Evolutionary conservation across 805 yeast species (phyloP).

Genomic region (Myxozyma melibiosi): DNA sequence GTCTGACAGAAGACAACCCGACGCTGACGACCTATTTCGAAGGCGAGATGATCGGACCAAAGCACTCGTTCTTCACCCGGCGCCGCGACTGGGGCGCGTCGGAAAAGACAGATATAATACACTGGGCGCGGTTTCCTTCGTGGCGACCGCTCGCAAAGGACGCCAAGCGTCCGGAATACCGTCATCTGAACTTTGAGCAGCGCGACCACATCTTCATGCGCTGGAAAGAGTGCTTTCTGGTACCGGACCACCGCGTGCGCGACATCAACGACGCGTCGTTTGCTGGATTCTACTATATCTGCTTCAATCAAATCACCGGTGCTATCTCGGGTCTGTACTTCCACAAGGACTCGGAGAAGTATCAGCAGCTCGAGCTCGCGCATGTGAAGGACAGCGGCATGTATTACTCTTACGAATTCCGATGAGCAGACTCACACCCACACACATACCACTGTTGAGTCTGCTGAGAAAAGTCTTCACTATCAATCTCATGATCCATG

Average conservation of each 20-base stretch:
- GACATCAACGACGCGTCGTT: slow-evolving; percentile 75
- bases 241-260: slow-evolving; percentile 72
- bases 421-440: slow-evolving; percentile 14
- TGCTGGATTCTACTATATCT: slow-evolving; percentile 89
- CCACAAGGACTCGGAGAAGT: slow-evolving; percentile 75
- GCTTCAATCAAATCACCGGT: slow-evolving; percentile 77
- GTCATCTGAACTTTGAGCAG: slow-evolving; percentile 40
- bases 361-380: slow-evolving; percentile 70
- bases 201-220: slow-evolving; percentile 75
- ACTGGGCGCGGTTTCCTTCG: slow-evolving; percentile 62
- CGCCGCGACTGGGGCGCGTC: slow-evolving; percentile 63
- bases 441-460: not conserved
- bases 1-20: slow-evolving; percentile 63
- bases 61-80: slow-evolving; percentile 59
- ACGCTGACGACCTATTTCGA: slow-evolving; percentile 70
- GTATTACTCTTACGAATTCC: slow-evolving; percentile 31
- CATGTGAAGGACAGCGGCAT: slow-evolving; percentile 27
- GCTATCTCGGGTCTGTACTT: slow-evolving; percentile 78
- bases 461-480: not conserved
- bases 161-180: slow-evolving; percentile 39
- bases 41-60: slow-evolving; percentile 68
- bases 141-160: slow-evolving; percentile 44
- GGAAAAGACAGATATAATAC: slow-evolving; percentile 62
- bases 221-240: slow-evolving; percentile 89
- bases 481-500: no score